Evolutionary conservation across 2,329 filamentous ascomycete species (phyloP).

Genomic region (Phialophora expanda): DNA sequence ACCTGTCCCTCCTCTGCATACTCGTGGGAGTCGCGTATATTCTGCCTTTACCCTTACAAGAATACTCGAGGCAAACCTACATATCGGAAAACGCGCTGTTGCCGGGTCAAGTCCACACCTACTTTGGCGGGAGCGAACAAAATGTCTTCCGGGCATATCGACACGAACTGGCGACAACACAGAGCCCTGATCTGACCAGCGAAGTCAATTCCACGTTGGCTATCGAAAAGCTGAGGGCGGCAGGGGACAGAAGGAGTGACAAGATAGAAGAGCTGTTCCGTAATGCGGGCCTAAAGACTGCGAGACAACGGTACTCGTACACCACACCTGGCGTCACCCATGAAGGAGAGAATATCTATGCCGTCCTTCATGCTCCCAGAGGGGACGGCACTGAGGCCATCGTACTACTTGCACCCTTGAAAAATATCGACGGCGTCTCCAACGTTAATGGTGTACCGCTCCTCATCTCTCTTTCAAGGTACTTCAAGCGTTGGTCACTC

Average conservation of each 20-base stretch:
- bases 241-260: slow-evolving; percentile 50
- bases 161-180: slow-evolving; percentile 71
- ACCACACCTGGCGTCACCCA: slow-evolving; percentile 74
- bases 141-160: slow-evolving; percentile 90
- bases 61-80: slow-evolving; percentile 91
- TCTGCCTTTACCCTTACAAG: slow-evolving; percentile 82
- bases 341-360: slow-evolving; percentile 88
- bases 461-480: slow-evolving; percentile 83
- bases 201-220: slow-evolving; percentile 53
- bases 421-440: slow-evolving; percentile 74
- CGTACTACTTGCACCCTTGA: slow-evolving; percentile 88
- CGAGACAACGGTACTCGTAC: slow-evolving; percentile 87
- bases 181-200: slow-evolving; percentile 14
- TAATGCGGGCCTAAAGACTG: slow-evolving; percentile 82
- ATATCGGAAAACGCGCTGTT: slow-evolving; percentile 97
- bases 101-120: slow-evolving; percentile 95
- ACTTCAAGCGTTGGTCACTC: slow-evolving; percentile 96
- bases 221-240: slow-evolving; percentile 26
- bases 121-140: slow-evolving; percentile 95
- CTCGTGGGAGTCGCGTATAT: slow-evolving; percentile 87
- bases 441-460: slow-evolving; percentile 89
- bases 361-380: slow-evolving; percentile 87
- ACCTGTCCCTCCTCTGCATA: slow-evolving; percentile 84
- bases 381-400: slow-evolving; percentile 97
- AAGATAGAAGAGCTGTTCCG: slow-evolving; percentile 76